Conservation (phyloP, 495 filamentous ascomycete species). For the Sporormia fimetaria region DNA sequence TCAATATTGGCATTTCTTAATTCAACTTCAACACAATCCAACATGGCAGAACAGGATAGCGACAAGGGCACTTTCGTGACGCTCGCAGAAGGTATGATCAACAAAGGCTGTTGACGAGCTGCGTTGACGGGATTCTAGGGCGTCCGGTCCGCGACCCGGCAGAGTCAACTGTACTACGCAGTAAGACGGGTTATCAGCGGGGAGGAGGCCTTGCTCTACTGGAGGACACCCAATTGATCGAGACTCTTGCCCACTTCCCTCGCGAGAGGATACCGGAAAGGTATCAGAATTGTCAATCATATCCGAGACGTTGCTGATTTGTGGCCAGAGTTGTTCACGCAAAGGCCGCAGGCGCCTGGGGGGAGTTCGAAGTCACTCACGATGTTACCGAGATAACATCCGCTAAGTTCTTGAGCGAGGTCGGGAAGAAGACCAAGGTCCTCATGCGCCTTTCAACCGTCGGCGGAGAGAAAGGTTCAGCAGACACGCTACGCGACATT, state of each 20-base stretch:
- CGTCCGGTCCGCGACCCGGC: constrained; percentile 12
- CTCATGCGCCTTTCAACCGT: constrained; percentile 18
- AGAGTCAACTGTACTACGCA: background rate
- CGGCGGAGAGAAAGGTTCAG: constrained; percentile 11
- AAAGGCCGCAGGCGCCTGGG: constrained; percentile 21
- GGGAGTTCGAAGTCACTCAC: constrained; percentile 20
- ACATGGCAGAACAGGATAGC: background rate
- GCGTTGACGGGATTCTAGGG: background rate
- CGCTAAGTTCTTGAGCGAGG: constrained; percentile 9
- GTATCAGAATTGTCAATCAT: background rate
- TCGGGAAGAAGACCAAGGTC: constrained; percentile 22
- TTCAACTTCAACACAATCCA: too few species aligned
- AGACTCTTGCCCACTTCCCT: constrained; percentile 21
- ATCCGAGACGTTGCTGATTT: background rate
- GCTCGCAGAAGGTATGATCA: constrained; percentile 8
- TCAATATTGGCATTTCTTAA: too few species aligned
- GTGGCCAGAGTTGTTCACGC: constrained; percentile 17
- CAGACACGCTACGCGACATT: constrained; percentile 20
- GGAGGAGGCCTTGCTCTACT: constrained; percentile 19
- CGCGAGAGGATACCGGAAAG: constrained; percentile 23
- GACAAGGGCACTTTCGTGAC: too few species aligned
- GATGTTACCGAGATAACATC: constrained; percentile 19
- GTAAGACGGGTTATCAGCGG: background rate
- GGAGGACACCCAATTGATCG: constrained; percentile 20
- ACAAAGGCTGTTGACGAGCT: background rate